Evolutionary conservation across 2,329 filamentous ascomycete genomes (phyloP).

Genomic region (Diaporthe destruens): DNA sequence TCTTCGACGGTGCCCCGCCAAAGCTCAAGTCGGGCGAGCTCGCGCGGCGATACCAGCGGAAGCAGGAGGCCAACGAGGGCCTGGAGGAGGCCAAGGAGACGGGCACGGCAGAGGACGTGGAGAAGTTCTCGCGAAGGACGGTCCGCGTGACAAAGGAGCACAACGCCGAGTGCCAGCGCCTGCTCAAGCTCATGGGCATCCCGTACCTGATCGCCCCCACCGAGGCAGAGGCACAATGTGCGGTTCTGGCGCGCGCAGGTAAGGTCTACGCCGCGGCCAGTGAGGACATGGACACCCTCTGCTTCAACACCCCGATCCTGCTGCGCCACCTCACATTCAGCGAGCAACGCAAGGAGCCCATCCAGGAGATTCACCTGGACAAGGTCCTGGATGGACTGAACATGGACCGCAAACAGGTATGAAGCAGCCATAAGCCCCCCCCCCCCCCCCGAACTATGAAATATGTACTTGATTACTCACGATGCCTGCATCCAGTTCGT

Average conservation of each 20-base stretch:
- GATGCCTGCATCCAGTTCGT: slow-evolving; percentile 76
- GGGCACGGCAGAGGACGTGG: slow-evolving; percentile 95
- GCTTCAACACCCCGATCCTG: slow-evolving; percentile 92
- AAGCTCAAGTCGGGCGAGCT: slow-evolving; percentile 98
- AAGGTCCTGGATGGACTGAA: slow-evolving; percentile 87
- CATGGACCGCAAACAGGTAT: slow-evolving; percentile 89
- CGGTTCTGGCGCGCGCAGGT: slow-evolving; percentile 86
- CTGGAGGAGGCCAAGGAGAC: slow-evolving; percentile 97
- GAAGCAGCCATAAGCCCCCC: slow-evolving; percentile 33
- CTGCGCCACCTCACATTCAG: slow-evolving; percentile 95
- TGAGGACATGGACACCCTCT: slow-evolving; percentile 99
- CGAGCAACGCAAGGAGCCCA: slow-evolving; percentile 96
- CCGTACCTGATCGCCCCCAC: slow-evolving; percentile 96
- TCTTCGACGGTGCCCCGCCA: slow-evolving; percentile 96
- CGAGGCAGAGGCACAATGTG: slow-evolving; percentile 97
- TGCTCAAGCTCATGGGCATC: slow-evolving; percentile 95
- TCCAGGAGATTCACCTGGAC: slow-evolving; percentile 92
- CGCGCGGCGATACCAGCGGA: slow-evolving; percentile 95
- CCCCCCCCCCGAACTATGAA: background rate
- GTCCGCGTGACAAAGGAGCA: slow-evolving; percentile 97
- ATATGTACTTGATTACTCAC: background rate
- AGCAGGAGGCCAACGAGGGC: slow-evolving; percentile 89
- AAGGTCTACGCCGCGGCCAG: slow-evolving; percentile 98
- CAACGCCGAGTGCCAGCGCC: slow-evolving; percentile 91
- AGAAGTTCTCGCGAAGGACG: slow-evolving; percentile 95